These are phyloP conservation scores for Biscutella auriculata DNA, from an alignment of 441 rosid species.

Conservation along the genomic window DNA sequence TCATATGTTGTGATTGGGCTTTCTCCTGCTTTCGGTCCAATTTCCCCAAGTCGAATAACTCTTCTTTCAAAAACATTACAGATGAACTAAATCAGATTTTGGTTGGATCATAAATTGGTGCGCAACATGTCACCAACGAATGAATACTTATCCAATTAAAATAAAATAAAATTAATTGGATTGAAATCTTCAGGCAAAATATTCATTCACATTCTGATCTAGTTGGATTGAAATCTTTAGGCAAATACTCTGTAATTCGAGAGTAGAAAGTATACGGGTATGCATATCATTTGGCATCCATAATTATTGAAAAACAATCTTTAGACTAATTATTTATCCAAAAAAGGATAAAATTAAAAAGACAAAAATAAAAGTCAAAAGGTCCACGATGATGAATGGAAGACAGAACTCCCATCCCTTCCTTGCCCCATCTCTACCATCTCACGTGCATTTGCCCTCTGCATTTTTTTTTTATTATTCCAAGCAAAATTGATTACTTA, in stretches of 20 bases:
- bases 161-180: too few species aligned
- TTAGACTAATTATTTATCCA: background rate
- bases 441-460: conserved; percentile 54
- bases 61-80: too few species aligned
- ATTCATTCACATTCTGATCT: too few species aligned
- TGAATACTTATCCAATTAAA: too few species aligned
- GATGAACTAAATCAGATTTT: too few species aligned
- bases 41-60: too few species aligned
- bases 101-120: too few species aligned
- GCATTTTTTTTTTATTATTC: background rate
- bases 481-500: background rate
- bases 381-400: conserved; percentile 34
- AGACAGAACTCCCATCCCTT: conserved; percentile 36
- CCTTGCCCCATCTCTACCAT: conserved; percentile 42
- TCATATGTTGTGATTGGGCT: too few species aligned
- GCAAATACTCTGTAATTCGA: conserved; percentile 9
- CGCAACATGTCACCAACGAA: too few species aligned
- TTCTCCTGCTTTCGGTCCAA: too few species aligned
- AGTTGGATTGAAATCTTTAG: background rate
- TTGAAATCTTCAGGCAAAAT: too few species aligned
- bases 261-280: conserved; percentile 1
- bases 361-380: conserved; percentile 35
- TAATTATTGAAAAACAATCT: background rate
- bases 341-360: conserved; percentile 9
- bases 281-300: conserved; percentile 1